Percentiles rank a stretch among this genome's conserved stretches.
Conservation (phyloP, 2,329 filamentous ascomycete species). For the Neofusicoccum sp. region DNA sequence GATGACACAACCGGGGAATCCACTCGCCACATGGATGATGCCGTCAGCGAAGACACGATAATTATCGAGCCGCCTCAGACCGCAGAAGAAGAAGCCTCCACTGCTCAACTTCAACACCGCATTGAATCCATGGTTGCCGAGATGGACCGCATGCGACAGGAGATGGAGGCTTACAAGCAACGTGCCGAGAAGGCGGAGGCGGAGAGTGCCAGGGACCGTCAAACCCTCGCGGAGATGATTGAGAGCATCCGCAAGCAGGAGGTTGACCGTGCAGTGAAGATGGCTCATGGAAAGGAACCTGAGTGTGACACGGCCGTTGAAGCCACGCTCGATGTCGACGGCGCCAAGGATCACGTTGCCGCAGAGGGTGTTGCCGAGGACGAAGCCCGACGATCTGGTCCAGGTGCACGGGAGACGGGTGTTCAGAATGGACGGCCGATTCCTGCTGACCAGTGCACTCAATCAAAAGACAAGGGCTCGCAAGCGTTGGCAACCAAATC, state of each 20-base stretch:
- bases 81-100: constrained; percentile 37
- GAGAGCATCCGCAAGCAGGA: constrained; percentile 72
- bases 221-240: constrained; percentile 84
- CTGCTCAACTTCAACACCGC: constrained; percentile 62
- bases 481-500: constrained; percentile 28
- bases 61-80: constrained; percentile 30
- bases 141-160: constrained; percentile 75
- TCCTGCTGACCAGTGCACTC: constrained; percentile 25
- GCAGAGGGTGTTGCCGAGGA: constrained; percentile 13
- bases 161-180: constrained; percentile 74
- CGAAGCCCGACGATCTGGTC: background rate
- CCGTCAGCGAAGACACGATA: constrained; percentile 19
- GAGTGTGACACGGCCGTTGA: constrained; percentile 23
- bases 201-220: constrained; percentile 69
- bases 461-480: constrained; percentile 27
- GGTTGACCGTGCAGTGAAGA: constrained; percentile 50
- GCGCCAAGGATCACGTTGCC: constrained; percentile 20
- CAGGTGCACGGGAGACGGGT: constrained; percentile 11
- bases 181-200: constrained; percentile 78
- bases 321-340: constrained; percentile 22
- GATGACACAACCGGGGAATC: constrained; percentile 36
- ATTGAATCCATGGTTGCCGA: constrained; percentile 75
- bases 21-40: constrained; percentile 15
- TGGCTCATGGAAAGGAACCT: constrained; percentile 32
- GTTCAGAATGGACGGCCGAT: constrained; percentile 33